Evolutionary conservation across 768 basidiomycete species (phyloP).

Genomic region (Omphalotus guepiniiformis): DNA sequence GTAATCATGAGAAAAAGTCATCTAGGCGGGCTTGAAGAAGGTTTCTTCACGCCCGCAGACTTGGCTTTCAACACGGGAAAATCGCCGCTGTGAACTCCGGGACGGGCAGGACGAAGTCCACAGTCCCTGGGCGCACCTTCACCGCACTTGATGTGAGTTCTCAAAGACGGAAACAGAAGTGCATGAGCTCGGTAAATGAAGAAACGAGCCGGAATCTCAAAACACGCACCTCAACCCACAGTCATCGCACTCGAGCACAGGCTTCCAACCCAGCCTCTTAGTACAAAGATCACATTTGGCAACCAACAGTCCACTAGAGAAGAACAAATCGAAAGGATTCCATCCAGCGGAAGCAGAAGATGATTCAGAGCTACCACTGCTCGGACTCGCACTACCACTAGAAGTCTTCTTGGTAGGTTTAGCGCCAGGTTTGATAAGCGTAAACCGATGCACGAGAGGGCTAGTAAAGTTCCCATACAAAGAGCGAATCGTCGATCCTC

Average conservation of each 20-base stretch:
- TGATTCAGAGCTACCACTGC: slow-evolving; percentile 10
- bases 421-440: slow-evolving; percentile 74
- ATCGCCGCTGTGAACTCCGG: slow-evolving; percentile 19
- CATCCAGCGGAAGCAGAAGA: slow-evolving; percentile 32
- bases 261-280: slow-evolving; percentile 85
- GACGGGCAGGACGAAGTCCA: slow-evolving; percentile 46
- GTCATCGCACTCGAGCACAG: slow-evolving; percentile 84
- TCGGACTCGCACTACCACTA: slow-evolving; percentile 32
- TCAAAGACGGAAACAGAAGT: slow-evolving; percentile 21
- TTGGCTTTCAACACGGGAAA: slow-evolving; percentile 3
- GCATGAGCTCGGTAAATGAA: slow-evolving; percentile 9
- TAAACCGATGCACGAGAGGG: slow-evolving; percentile 78
- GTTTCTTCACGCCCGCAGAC: background rate
- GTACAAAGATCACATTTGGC: slow-evolving; percentile 80
- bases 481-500: slow-evolving; percentile 63
- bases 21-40: slow-evolving; percentile 2
- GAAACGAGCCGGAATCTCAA: slow-evolving; percentile 3
- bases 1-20: background rate
- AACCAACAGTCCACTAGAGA: slow-evolving; percentile 65
- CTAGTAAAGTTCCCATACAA: slow-evolving; percentile 35
- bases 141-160: slow-evolving; percentile 85
- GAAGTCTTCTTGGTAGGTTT: slow-evolving; percentile 44
- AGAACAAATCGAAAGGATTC: slow-evolving; percentile 78
- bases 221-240: slow-evolving; percentile 65
- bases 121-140: slow-evolving; percentile 80